Evolutionary conservation across 73 alveolate genomes (phyloP), one percentile per base, ranked within the genome.

Genomic region (Symbiodinium natans): DNA sequence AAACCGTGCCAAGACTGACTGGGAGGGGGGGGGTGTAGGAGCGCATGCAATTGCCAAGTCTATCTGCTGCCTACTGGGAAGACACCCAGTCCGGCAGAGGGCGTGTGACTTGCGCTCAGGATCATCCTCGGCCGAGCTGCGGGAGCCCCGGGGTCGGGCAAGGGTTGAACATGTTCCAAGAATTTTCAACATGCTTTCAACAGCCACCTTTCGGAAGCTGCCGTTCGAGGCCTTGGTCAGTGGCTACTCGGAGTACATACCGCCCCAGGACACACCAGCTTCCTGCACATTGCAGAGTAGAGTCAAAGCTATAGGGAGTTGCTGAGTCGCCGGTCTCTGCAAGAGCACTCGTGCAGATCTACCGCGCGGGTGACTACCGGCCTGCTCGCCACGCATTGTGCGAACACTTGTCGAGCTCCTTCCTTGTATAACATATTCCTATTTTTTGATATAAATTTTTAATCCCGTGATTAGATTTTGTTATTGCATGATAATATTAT

Each of bases 351-450:
- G 39, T 33, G 17, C 31, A 89, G 95, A 87, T 89, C 48, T 59
- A 89, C 38, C 73, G 95, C 3, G 95, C 82, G 8, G 95, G 95
- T n/a, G 95, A 48, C 86, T 89, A 68, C 95, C 63, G 95, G 95
- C 84, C 2, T 34, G 0, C 52, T 6, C 38, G 34, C 38, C 29
- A n/a, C n/a, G n/a, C n/a, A n/a, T n/a, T n/a, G n/a, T n/a, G n/a
- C n/a, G n/a, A n/a, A n/a, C n/a, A n/a, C n/a, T n/a, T n/a, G n/a
- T n/a, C n/a, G n/a, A n/a, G n/a, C n/a, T n/a, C n/a, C n/a, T n/a
- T n/a, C n/a, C n/a, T n/a, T n/a, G n/a, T n/a, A n/a, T n/a, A n/a
- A n/a, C n/a, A n/a, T n/a, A n/a, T n/a, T n/a, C n/a, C n/a, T n/a
- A n/a, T n/a, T n/a, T n/a, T n/a, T n/a, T n/a, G n/a, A n/a, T n/a